Percentiles rank a stretch among this genome's conserved stretches.
Conservation (phyloP, 108 stramenopile genomes). For the Nitzschia putrida region DNA sequence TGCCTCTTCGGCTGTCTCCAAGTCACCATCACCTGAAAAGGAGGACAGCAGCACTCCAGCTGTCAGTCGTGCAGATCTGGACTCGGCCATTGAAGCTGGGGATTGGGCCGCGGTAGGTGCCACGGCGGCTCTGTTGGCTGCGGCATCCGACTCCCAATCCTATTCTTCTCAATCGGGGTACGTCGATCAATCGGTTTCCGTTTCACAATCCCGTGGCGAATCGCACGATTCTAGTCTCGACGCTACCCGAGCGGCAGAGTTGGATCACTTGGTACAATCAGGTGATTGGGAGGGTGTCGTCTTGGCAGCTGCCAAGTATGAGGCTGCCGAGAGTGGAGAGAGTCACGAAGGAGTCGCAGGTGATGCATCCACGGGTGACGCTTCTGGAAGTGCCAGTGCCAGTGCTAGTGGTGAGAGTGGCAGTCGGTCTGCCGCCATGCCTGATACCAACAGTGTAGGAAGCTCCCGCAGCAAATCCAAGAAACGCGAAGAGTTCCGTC, state of each 20-base stretch:
- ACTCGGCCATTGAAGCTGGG: constrained; percentile 76
- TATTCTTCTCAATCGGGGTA: constrained; percentile 43
- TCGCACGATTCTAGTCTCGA: constrained; percentile 36
- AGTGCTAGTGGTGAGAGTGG: constrained; percentile 1
- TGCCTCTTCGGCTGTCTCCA: constrained; percentile 1
- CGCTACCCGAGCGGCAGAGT: constrained; percentile 71
- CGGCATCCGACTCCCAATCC: constrained; percentile 73
- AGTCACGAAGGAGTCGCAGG: too few relatives aligned
- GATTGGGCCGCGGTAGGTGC: constrained; percentile 90
- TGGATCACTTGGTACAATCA: constrained; percentile 85
- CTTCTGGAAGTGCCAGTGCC: not conserved
- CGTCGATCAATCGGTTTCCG: constrained; percentile 19
- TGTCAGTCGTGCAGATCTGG: constrained; percentile 57
- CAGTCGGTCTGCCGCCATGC: not conserved
- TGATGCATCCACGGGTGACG: not conserved
- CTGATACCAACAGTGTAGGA: not conserved
- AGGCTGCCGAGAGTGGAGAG: constrained; percentile 54
- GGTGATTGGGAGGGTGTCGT: constrained; percentile 91
- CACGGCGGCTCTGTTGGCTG: constrained; percentile 79
- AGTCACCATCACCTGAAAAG: not conserved
- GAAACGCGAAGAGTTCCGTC: constrained; percentile 67
- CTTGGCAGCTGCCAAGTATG: constrained; percentile 77
- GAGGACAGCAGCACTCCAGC: constrained; percentile 23
- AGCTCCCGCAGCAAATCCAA: constrained; percentile 30
- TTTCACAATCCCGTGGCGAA: not conserved